Base-by-base conservation (phyloP, 2,329 filamentous ascomycete species). In the Metarhizium brunneum region DNA sequence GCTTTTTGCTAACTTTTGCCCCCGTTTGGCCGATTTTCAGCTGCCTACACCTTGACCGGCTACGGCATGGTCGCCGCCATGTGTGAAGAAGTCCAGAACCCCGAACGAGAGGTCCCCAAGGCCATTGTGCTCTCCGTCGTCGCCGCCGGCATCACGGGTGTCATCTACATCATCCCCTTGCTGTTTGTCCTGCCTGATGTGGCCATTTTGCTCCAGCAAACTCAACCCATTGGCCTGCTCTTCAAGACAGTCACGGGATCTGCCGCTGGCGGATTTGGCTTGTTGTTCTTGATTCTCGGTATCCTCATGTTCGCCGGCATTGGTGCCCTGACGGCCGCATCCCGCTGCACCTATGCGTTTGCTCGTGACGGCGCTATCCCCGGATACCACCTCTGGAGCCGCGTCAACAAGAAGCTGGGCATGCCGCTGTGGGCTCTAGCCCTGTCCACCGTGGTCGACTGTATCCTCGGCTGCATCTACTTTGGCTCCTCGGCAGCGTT, bases 171-270 rank as follows among this genome's bases (percentile, higher is more conserved):
- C 14, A 81, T 92, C 47, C 87, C 87, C 0, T 78, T 92, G 59
- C 77, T 92, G 30, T 91, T 92, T 67, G 85, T 90, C 40, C 75
- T 92, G 32, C 87, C 88, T 0, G 79, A 87, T 52, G 79, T 91
- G 6, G 63, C 81, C 59, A 69, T 75, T 50, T 79, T 92, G 16
- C 81, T 88, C 32, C 68, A 71, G 2, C 85, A 87, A 14, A 79
- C 85, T 25, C 88, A 92, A 63, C 88, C 89, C 1, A 87, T 92
- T 59, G 87, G 86, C 8, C 74, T 86, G 4, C 73, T 92, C 36
- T 92, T 92, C 78, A 88, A 88, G 71, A 84, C 75, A 0, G 87
- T 84, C 10, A 91, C 88, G 0, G 87, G 87, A 1, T 88, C 85
- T 20, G 78, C 85, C 1, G 83, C 75, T 5, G 88, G 87, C 29